phyloP scores from a whole-genome alignment of 106 monocot species.

The Cymbidium sinense region DNA sequence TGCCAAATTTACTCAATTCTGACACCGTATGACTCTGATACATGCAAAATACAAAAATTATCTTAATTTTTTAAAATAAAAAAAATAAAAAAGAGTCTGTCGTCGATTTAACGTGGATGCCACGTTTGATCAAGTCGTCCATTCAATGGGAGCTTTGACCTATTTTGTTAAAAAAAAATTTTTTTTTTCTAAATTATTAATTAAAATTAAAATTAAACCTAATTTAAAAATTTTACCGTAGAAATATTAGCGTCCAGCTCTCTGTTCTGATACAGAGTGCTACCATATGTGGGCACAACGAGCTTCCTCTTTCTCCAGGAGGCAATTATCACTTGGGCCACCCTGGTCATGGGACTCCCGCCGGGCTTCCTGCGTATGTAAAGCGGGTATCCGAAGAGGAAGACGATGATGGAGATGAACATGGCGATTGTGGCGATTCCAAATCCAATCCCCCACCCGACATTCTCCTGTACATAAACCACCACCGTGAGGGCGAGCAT shows the following conservation, averaged over 20 bases:
- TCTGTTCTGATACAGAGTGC: conserved; percentile 39
- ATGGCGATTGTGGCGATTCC: conserved; percentile 55
- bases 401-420: conserved; percentile 39
- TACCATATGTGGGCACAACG: conserved; percentile 7
- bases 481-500: conserved; percentile 53
- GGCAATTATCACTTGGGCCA: conserved; percentile 37
- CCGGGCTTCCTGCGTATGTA: conserved; percentile 42
- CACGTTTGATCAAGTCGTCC: no score
- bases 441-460: conserved; percentile 59
- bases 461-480: conserved; percentile 64
- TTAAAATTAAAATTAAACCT: no score
- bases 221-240: no score
- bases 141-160: no score
- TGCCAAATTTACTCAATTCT: no score
- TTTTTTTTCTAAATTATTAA: no score
- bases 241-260: conserved; percentile 60
- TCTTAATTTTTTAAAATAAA: no score
- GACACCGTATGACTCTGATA: no score
- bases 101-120: no score
- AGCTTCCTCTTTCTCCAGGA: conserved; percentile 54
- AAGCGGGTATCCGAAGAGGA: conserved; percentile 37
- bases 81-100: no score
- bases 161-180: no score
- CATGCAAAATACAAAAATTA: no score
- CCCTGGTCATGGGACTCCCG: conserved; percentile 36